Base-by-base conservation (phyloP, 805 yeast genomes). In the Cyberlindnera americana region DNA sequence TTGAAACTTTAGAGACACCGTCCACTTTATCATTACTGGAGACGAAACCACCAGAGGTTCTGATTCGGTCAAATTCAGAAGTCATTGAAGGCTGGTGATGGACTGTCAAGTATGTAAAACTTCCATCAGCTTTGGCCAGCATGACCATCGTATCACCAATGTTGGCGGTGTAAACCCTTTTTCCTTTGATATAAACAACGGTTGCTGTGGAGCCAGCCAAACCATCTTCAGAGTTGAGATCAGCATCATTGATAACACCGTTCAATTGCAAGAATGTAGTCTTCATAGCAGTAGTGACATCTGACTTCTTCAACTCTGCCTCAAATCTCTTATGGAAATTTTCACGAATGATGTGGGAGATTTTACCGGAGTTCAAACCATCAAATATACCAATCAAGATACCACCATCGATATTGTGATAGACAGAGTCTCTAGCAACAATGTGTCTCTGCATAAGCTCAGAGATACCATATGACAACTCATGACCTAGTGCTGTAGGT, bases 11-110 rank as follows among this genome's bases (percentile, higher is more conserved):
- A 13, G 87, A 72, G 21, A 77, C 80, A 29, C 95, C 95, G 59
- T 91, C 96, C 32, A 89, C 71, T 46, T 83, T 81, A 38, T 91
- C 96, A 53, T 83, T 84, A 15, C 85, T 83, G 9, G 86, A 77
- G 10, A 93, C 95, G 59, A 75, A 83, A 2, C 98, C 98, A 38
- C 98, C 98, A 18, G 95, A 78, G 2, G 85, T 84, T 53, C 98
- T 71, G 34, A 93, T 86, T 51, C 96, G 70, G 56, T 89, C 95
- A 52, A 84, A 84, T 51, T 87, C 95, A 30, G 69, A 70, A 22
- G 83, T 70, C 19, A 74, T 77, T 5, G 93, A 82, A 8, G 98
- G 97, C 47, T 83, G 88, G 60, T 93, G 97, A 40, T 81, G 77
- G 17, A 73, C 77, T 2, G 95, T 83, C 29, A 93, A 65, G 4